phyloP scores from a whole-genome alignment of 2,329 filamentous ascomycete species.

The Epichloe aotearoae region DNA sequence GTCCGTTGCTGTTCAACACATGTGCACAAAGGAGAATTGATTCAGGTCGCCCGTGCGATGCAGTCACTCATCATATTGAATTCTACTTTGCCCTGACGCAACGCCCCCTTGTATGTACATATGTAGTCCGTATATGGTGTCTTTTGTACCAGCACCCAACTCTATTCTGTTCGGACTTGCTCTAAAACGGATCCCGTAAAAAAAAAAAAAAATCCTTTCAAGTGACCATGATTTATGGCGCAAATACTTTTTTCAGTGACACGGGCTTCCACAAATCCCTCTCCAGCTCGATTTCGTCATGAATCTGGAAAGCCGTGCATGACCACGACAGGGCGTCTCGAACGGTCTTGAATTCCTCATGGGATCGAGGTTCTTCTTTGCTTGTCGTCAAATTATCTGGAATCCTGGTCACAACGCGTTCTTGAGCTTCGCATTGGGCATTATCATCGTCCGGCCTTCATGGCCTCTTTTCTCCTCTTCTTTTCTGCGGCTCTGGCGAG shows the following conservation, averaged over 20 bases:
- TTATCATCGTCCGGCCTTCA: constrained; percentile 33
- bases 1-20: neutral
- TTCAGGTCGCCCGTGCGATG: no score
- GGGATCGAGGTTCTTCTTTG: neutral
- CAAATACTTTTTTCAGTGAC: no score
- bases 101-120: neutral
- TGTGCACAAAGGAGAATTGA: neutral
- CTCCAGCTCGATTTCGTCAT: neutral
- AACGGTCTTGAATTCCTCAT: neutral
- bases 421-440: neutral
- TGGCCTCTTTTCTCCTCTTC: constrained; percentile 45
- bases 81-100: neutral
- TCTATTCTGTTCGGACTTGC: neutral
- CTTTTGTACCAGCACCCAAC: neutral
- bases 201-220: neutral
- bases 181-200: neutral
- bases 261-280: no score
- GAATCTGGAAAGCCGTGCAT: neutral
- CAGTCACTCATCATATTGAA: neutral
- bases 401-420: neutral
- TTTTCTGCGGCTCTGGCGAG: constrained; percentile 45
- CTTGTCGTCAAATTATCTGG: neutral
- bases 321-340: neutral
- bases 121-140: neutral
- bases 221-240: no score